Percentiles rank a stretch among this genome's conserved stretches.
Conservation (phyloP, 345 rosid species). For the Acer saccharum region DNA sequence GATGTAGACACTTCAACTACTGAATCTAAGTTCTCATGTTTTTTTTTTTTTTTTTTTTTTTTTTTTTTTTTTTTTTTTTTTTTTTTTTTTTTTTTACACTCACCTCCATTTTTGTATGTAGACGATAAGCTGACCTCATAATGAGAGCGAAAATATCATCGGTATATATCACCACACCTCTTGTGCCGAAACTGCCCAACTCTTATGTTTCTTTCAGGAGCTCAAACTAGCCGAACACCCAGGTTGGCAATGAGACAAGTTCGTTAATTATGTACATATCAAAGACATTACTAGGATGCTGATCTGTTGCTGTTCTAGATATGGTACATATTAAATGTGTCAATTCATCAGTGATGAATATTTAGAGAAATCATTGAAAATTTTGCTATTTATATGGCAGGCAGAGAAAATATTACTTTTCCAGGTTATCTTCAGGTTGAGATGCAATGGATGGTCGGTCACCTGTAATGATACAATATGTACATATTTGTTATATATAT, state of each 20-base stretch:
- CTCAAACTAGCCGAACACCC: conserved; percentile 3
- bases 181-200: not conserved
- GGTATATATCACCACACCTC: not conserved
- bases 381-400: not conserved
- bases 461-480: conserved; percentile 3
- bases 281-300: not conserved
- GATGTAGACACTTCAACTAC: conserved; percentile 20
- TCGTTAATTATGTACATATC: not conserved
- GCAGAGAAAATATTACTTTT: not conserved
- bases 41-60: no score
- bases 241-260: not conserved
- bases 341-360: not conserved
- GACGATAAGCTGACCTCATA: conserved; percentile 17
- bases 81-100: not conserved
- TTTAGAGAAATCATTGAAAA: not conserved
- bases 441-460: not conserved
- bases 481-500: not conserved
- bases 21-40: not conserved
- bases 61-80: no score
- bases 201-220: not conserved
- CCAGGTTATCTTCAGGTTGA: not conserved
- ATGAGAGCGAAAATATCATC: not conserved
- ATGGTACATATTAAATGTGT: not conserved
- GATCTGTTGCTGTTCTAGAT: not conserved
- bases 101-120: not conserved